Conservation (phyloP, 306 rosid species). For the Carpinus viminea region DNA sequence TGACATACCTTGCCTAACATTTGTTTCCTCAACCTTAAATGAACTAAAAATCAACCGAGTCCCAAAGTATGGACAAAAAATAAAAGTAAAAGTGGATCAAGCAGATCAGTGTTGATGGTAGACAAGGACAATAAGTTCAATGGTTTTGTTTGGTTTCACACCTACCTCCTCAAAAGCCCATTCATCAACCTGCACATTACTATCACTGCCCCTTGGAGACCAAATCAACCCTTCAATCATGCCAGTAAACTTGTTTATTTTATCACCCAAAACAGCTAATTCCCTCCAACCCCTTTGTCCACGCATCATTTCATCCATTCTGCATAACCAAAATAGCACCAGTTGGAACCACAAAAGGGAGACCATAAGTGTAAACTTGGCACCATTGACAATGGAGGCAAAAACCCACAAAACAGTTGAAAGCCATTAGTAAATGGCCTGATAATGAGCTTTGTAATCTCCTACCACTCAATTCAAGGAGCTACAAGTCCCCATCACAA, state of each 20-base stretch:
- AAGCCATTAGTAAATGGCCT: constrained; percentile 2
- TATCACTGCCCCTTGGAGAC: constrained; percentile 79
- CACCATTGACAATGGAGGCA: neutral
- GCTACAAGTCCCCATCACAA: neutral
- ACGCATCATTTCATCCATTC: constrained; percentile 99
- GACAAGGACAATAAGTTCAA: constrained; percentile 6
- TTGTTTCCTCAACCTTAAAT: neutral
- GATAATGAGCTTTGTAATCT: neutral
- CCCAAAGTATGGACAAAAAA: constrained; percentile 4
- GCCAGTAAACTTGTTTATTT: constrained; percentile 85
- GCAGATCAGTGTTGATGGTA: constrained; percentile 9
- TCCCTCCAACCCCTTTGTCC: constrained; percentile 99
- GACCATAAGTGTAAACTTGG: neutral
- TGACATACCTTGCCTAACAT: neutral
- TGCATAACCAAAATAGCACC: constrained; percentile 36
- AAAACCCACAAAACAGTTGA: neutral
- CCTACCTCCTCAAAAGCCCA: constrained; percentile 96
- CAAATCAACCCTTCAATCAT: constrained; percentile 97
- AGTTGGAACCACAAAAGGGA: constrained; percentile 2
- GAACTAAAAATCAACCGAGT: neutral
- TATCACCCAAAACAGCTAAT: constrained; percentile 88
- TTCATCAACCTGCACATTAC: constrained; percentile 58
- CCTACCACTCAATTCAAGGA: neutral
- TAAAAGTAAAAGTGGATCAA: neutral
- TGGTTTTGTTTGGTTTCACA: constrained; percentile 24